Evolutionary conservation across 768 basidiomycete species (phyloP).

Genomic region (Tubosaeta sp.): DNA sequence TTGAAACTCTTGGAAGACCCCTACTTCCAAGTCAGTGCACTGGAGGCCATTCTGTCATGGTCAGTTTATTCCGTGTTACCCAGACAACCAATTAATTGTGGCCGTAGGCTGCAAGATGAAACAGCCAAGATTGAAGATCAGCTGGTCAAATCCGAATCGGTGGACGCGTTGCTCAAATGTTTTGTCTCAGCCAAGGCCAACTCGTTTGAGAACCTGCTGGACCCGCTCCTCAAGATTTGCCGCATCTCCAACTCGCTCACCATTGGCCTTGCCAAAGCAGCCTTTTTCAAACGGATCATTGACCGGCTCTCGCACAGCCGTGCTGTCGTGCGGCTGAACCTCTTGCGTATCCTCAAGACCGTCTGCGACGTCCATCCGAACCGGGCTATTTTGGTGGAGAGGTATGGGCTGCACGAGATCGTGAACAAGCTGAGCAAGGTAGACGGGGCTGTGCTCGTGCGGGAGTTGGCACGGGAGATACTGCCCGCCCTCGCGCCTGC

Average conservation of each 20-base stretch:
- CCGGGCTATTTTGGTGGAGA: conserved; percentile 72
- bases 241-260: conserved; percentile 73
- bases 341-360: conserved; percentile 77
- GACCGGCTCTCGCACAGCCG: conserved; percentile 72
- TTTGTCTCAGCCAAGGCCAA: conserved; percentile 85
- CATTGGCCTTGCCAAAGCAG: conserved; percentile 70
- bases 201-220: conserved; percentile 88
- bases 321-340: conserved; percentile 85
- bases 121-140: conserved; percentile 90
- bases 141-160: conserved; percentile 58
- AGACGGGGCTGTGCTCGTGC: conserved; percentile 88
- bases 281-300: conserved; percentile 84
- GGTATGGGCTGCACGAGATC: conserved; percentile 75
- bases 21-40: conserved; percentile 87
- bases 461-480: conserved; percentile 85
- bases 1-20: conserved; percentile 74
- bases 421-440: conserved; percentile 77
- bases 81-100: not conserved
- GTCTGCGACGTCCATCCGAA: conserved; percentile 92
- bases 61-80: conserved; percentile 30
- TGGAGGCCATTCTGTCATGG: conserved; percentile 92
- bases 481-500: conserved; percentile 72
- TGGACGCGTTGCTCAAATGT: conserved; percentile 69
- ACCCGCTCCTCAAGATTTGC: conserved; percentile 88
- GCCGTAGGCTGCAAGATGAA: conserved; percentile 88